Percentiles rank a stretch among this genome's conserved stretches.
Evolutionary conservation across 495 filamentous ascomycete species (phyloP).

Genomic region (Sordaria brevicollis): DNA sequence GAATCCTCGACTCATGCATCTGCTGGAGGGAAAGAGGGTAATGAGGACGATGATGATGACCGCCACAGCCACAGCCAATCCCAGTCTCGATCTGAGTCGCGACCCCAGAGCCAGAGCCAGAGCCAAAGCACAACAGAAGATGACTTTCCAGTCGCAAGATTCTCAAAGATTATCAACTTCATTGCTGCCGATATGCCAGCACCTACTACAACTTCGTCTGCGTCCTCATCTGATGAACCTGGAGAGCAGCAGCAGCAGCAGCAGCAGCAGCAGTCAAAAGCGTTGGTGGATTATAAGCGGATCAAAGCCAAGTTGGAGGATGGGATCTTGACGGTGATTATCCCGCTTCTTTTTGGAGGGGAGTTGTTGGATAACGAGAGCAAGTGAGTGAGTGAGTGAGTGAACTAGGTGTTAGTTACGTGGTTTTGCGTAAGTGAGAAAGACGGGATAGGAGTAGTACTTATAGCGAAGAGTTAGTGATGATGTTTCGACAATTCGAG

Average conservation of each 20-base stretch:
- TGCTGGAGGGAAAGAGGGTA: background rate
- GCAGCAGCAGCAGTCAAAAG: slow-evolving; percentile 31
- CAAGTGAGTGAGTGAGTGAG: background rate
- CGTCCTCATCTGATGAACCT: background rate
- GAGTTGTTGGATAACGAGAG: background rate
- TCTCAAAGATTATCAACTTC: background rate
- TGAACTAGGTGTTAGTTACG: background rate
- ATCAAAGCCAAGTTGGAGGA: slow-evolving; percentile 67
- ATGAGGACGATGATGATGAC: background rate
- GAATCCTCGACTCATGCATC: background rate
- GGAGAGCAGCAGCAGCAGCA: background rate
- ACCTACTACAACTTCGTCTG: background rate
- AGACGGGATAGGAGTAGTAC: background rate
- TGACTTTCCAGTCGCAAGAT: background rate
- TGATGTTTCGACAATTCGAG: background rate
- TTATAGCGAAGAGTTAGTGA: background rate
- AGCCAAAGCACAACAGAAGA: background rate
- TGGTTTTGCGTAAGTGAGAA: no score
- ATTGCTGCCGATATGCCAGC: background rate
- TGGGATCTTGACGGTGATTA: slow-evolving; percentile 36
- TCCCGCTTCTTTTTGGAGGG: slow-evolving; percentile 30
- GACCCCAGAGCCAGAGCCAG: no score
- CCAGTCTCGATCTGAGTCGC: no score
- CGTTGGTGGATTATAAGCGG: slow-evolving; percentile 48
- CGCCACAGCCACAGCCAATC: background rate